Conservation (phyloP, 225 moss, liverwort and hornwort genomes). For the Pseudisothecium myosuroides region DNA sequence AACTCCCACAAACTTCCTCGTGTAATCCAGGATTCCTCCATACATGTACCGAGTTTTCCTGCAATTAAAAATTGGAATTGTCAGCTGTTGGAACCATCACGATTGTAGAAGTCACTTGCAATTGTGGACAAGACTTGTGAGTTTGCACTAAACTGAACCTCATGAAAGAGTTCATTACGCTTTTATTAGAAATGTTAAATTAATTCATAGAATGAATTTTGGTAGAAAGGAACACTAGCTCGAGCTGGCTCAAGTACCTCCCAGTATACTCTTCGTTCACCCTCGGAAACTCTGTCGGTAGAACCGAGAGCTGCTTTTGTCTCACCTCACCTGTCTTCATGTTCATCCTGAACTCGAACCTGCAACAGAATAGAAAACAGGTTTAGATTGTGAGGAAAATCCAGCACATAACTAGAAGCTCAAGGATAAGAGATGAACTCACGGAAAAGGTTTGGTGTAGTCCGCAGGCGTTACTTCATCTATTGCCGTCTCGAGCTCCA, state of each 20-base stretch:
- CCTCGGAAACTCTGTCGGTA: slow-evolving; percentile 53
- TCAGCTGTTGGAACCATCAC: neutral
- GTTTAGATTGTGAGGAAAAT: neutral
- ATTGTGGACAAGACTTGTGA: neutral
- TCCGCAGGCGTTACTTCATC: neutral
- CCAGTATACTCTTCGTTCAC: slow-evolving; percentile 68
- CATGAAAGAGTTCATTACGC: neutral
- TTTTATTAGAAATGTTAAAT: neutral
- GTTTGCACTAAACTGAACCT: neutral
- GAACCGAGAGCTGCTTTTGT: slow-evolving; percentile 49
- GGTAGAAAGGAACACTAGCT: neutral
- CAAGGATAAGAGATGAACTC: neutral
- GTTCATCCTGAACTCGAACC: slow-evolving; percentile 82
- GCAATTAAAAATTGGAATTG: neutral
- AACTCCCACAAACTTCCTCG: slow-evolving; percentile 22
- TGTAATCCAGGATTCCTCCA: neutral
- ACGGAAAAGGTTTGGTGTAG: neutral
- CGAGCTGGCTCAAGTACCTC: slow-evolving; percentile 23
- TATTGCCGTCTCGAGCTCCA: slow-evolving; percentile 5
- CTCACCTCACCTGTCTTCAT: slow-evolving; percentile 55
- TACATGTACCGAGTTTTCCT: slow-evolving; percentile 62
- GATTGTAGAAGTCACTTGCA: neutral
- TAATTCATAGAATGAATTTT: neutral
- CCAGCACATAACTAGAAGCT: neutral
- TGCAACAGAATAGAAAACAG: neutral